Percentiles rank a stretch among this genome's conserved stretches.
These are phyloP conservation scores for Zymoseptoria ardabiliae DNA, from an alignment of 2,329 filamentous ascomycete species.

Conservation along the genomic window DNA sequence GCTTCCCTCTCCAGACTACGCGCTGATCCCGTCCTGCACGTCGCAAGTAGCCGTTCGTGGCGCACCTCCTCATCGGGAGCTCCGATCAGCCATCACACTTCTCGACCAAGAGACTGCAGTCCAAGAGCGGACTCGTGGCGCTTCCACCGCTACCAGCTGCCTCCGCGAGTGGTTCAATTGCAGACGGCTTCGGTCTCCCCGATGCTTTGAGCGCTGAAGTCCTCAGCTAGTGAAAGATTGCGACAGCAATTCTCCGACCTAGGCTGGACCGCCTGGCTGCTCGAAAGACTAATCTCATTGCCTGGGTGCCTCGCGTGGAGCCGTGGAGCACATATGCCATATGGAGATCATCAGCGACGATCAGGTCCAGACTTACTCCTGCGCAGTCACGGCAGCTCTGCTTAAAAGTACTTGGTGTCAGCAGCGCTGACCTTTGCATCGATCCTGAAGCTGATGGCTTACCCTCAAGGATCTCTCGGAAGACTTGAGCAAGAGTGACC, in stretches of 20 bases:
- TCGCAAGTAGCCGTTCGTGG: neutral
- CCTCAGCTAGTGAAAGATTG: neutral
- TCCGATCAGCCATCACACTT: neutral
- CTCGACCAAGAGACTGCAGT: neutral
- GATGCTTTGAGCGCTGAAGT: neutral
- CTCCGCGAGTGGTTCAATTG: too few species aligned
- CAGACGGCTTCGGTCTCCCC: neutral
- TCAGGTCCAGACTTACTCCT: neutral
- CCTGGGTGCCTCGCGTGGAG: too few species aligned
- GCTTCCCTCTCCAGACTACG: neutral
- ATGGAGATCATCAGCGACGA: neutral
- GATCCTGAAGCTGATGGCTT: neutral
- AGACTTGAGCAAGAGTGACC: too few species aligned
- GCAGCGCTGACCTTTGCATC: neutral
- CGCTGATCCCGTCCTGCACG: neutral
- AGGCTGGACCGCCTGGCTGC: neutral
- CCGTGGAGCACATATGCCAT: neutral
- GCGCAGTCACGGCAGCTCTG: neutral
- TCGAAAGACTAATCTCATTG: neutral
- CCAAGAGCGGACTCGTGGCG: neutral
- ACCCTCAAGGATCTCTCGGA: too few species aligned
- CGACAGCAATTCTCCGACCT: neutral
- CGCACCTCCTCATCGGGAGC: neutral
- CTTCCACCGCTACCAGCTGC: neutral
- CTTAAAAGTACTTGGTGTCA: neutral